Conservation (phyloP, 2,329 filamentous ascomycete species). For the Ceratocystis ficicola region DNA sequence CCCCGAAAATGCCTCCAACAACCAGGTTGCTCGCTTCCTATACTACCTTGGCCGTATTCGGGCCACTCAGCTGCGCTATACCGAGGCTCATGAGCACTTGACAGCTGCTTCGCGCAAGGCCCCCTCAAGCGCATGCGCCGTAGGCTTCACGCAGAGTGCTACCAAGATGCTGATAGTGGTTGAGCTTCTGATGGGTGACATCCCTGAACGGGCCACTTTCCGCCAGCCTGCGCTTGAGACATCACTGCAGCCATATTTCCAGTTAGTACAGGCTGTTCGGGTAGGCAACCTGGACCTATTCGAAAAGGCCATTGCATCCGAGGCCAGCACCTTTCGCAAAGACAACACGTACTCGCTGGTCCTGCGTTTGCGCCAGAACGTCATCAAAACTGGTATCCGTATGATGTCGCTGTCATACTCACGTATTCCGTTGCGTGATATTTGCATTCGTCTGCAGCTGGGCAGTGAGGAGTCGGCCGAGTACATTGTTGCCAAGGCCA, state of each 20-base stretch:
- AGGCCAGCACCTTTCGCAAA: slow-evolving; percentile 74
- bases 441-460: slow-evolving; percentile 86
- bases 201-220: slow-evolving; percentile 90
- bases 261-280: slow-evolving; percentile 86
- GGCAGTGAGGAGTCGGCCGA: slow-evolving; percentile 95
- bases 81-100: slow-evolving; percentile 88
- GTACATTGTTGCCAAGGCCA: slow-evolving; percentile 98
- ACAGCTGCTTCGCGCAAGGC: slow-evolving; percentile 91
- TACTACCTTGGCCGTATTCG: slow-evolving; percentile 96
- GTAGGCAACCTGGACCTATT: slow-evolving; percentile 95
- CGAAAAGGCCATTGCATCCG: slow-evolving; percentile 68
- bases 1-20: slow-evolving; percentile 86
- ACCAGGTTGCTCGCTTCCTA: slow-evolving; percentile 91
- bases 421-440: slow-evolving; percentile 89
- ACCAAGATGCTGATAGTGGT: slow-evolving; percentile 95
- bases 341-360: slow-evolving; percentile 95
- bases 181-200: slow-evolving; percentile 95
- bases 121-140: slow-evolving; percentile 74
- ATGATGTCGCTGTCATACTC: slow-evolving; percentile 99
- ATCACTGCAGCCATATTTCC: slow-evolving; percentile 81
- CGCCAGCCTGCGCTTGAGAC: slow-evolving; percentile 77
- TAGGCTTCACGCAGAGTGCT: slow-evolving; percentile 89
- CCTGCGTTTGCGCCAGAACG: slow-evolving; percentile 87
- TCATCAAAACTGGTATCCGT: slow-evolving; percentile 97
- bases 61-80: slow-evolving; percentile 92